Evolutionary conservation across 192 early-diverging fungal species (phyloP).

Genomic region (Podila horticola): DNA sequence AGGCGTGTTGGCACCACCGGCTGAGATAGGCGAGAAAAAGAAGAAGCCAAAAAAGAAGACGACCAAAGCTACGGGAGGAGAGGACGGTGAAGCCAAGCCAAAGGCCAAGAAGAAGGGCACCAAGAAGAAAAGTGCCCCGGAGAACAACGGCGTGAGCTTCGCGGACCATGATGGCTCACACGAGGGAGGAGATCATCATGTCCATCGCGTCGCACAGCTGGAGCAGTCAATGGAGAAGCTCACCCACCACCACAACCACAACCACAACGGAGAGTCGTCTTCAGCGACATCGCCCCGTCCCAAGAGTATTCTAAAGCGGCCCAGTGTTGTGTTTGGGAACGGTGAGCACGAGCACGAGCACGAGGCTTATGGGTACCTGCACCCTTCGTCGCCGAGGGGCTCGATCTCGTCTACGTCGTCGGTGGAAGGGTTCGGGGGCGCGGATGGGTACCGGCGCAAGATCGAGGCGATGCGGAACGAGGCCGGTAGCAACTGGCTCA

Average conservation of each 20-base stretch:
- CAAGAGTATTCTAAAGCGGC: slow-evolving; percentile 15
- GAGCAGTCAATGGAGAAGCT: slow-evolving; percentile 28
- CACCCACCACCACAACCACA: slow-evolving; percentile 9
- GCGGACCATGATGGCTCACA: slow-evolving; percentile 14
- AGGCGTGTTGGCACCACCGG: slow-evolving; percentile 12
- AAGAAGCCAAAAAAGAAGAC: slow-evolving; percentile 44
- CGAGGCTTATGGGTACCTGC: slow-evolving; percentile 12
- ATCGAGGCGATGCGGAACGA: slow-evolving; percentile 66
- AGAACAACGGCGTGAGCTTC: slow-evolving; percentile 25
- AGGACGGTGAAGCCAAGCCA: neutral
- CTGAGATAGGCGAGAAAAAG: slow-evolving; percentile 17
- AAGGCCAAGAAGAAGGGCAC: slow-evolving; percentile 5
- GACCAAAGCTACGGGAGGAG: neutral
- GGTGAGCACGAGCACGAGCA: neutral
- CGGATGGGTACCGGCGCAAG: slow-evolving; percentile 56
- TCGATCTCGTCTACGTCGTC: slow-evolving; percentile 18
- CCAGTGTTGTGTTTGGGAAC: neutral
- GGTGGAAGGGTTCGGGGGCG: slow-evolving; percentile 10
- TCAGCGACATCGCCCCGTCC: slow-evolving; percentile 7
- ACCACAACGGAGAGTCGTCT: neutral
- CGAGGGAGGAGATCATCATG: slow-evolving; percentile 33
- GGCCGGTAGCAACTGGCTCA: slow-evolving; percentile 64
- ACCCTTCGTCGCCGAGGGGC: slow-evolving; percentile 26
- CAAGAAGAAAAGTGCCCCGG: neutral
- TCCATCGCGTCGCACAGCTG: slow-evolving; percentile 35